Evolutionary conservation across 805 yeast species (phyloP), one percentile per base, ranked within the genome.

Genomic region (Zygosaccharomyces rouxii): DNA sequence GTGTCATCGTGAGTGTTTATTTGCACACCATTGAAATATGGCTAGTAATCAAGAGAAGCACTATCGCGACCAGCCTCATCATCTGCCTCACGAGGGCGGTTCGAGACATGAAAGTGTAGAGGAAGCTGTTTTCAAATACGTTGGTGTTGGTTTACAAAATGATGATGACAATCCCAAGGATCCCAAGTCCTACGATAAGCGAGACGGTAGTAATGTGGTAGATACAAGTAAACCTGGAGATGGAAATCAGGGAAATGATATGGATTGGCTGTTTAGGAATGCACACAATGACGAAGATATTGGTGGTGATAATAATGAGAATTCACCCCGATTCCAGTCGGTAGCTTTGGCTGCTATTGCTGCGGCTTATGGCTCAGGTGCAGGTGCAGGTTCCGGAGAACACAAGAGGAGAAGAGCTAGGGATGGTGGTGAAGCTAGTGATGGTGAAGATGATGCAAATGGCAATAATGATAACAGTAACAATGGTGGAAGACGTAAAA

Each of bases 41-140:
- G 46, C 50, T 41, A 43, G 47, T 38, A 50, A 51, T 25, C 54
- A 38, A 44, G 54, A 44, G 35, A 51, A 51, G 41, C 49, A 45
- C 22, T 42, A 46, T 18, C 40, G 38, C 25, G 54, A 48, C 14
- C 47, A 51, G 26, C 13, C 43, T 22, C 48, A 46, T 19, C 49
- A 44, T 35, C 40, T 42, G 28, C 51, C 48, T 14, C 50, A 47
- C 30, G 54, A 51, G 19, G 54, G 43, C 33, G 50, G 46, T 38
- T 25, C 50, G 31, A 46, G 59, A 25, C 67, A 67, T 40, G 71
- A 67, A 33, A 69, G 75, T 49, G 94, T 84, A 2, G 94, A 84
- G 58, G 94, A 86, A 14, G 94, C 89, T 0, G 89, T 86, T 14
- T 74, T 85, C 79, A 75, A 78, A 47, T 78, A 79, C 55, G 92